Conservation (phyloP, 2,329 filamentous ascomycete species). For the Xylaria sp. region DNA sequence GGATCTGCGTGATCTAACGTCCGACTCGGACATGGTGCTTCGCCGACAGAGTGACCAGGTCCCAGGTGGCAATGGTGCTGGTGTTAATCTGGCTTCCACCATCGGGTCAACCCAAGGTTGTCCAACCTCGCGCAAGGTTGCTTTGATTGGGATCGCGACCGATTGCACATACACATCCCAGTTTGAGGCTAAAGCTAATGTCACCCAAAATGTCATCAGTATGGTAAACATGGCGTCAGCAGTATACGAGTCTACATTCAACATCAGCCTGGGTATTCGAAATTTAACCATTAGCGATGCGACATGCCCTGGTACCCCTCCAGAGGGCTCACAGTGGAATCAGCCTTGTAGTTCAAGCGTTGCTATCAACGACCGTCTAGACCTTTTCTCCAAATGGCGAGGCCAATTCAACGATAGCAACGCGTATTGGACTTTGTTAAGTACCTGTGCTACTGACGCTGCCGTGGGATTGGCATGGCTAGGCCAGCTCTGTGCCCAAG, state of each 20-base stretch:
- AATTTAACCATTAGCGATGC: slow-evolving; percentile 83
- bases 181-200: slow-evolving; percentile 74
- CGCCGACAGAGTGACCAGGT: slow-evolving; percentile 73
- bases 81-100: slow-evolving; percentile 78
- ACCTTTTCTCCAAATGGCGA: slow-evolving; percentile 89
- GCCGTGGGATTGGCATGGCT: slow-evolving; percentile 95
- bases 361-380: slow-evolving; percentile 81
- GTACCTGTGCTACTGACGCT: slow-evolving; percentile 80
- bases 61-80: slow-evolving; percentile 78
- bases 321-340: slow-evolving; percentile 83
- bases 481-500: slow-evolving; percentile 80
- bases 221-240: slow-evolving; percentile 88
- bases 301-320: slow-evolving; percentile 77
- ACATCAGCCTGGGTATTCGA: slow-evolving; percentile 89
- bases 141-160: slow-evolving; percentile 89
- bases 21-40: slow-evolving; percentile 73
- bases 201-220: slow-evolving; percentile 79
- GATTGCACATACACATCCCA: slow-evolving; percentile 87
- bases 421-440: slow-evolving; percentile 93
- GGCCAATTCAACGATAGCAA: slow-evolving; percentile 81
- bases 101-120: slow-evolving; percentile 90
- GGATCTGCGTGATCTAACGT: slow-evolving; percentile 65
- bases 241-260: slow-evolving; percentile 91
- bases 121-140: slow-evolving; percentile 88
- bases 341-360: slow-evolving; percentile 72